Evolutionary conservation across 208 protist genomes (phyloP).

Genomic region (Trichomonas vaginalis): DNA sequence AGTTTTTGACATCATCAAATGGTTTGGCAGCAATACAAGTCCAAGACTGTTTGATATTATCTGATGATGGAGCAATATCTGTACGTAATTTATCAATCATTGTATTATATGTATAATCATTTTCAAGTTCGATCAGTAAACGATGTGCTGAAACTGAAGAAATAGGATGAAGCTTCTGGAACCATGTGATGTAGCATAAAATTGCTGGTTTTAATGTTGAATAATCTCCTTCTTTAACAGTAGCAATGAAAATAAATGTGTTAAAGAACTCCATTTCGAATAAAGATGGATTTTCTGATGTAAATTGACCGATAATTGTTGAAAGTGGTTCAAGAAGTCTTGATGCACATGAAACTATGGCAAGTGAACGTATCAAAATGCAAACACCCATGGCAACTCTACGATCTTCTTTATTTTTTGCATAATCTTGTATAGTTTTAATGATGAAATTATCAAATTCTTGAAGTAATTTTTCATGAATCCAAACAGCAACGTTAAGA

Average conservation of each 20-base stretch:
- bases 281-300: neutral
- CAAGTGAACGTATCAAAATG: neutral
- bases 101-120: neutral
- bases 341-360: neutral
- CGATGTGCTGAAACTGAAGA: neutral
- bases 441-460: neutral
- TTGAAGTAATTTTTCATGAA: neutral
- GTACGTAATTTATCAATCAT: neutral
- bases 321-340: neutral
- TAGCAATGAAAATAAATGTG: neutral
- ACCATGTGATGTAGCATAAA: neutral
- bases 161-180: neutral
- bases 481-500: neutral
- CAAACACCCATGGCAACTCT: neutral
- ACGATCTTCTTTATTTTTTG: neutral
- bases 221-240: neutral
- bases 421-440: neutral
- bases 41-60: neutral
- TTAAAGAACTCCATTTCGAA: slow-evolving; percentile 15
- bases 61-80: neutral
- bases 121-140: neutral
- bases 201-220: neutral
- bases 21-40: neutral
- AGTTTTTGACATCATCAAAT: neutral
- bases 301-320: neutral